Evolutionary conservation across 352 stramenopile genomes (phyloP).

Genomic region (Plasmopara halstedii): DNA sequence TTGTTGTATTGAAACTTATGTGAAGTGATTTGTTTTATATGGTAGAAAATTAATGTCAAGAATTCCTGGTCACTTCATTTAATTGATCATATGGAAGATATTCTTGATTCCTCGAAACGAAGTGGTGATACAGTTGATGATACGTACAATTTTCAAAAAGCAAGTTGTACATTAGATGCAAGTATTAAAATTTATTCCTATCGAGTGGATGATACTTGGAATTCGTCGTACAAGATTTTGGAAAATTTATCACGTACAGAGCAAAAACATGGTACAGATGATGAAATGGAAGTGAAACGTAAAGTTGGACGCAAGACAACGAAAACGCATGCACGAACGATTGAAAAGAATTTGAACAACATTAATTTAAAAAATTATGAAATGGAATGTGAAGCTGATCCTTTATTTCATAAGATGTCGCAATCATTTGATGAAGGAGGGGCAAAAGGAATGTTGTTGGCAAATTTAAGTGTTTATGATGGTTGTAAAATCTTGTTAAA

Average conservation of each 20-base stretch:
- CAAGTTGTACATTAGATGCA: constrained; percentile 96
- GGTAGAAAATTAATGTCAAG: constrained; percentile 95
- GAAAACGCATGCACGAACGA: constrained; percentile 53
- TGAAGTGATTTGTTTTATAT: constrained; percentile 1
- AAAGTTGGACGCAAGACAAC: constrained; percentile 35
- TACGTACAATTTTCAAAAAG: constrained; percentile 96
- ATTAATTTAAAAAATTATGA: constrained; percentile 86
- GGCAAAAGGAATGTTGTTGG: constrained; percentile 88
- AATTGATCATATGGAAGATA: constrained; percentile 97
- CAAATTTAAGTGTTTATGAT: constrained; percentile 87
- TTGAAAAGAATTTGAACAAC: constrained; percentile 85
- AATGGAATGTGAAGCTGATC: constrained; percentile 82
- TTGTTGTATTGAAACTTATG: too few relatives aligned
- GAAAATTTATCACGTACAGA: constrained; percentile 92
- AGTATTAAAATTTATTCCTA: constrained; percentile 99
- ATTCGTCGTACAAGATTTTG: constrained; percentile 96
- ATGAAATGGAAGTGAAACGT: constrained; percentile 13
- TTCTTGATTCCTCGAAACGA: constrained; percentile 64
- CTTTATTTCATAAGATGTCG: constrained; percentile 91
- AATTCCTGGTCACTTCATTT: constrained; percentile 95
- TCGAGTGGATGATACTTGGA: constrained; percentile 96
- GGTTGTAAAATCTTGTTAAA: constrained; percentile 82
- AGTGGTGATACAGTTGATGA: constrained; percentile 30
- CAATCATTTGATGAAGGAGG: constrained; percentile 89
- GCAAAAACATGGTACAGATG: constrained; percentile 36